These are phyloP conservation scores for Saussurea involucrata DNA, from an alignment of 129 eudicot species.

Conservation along the genomic window DNA sequence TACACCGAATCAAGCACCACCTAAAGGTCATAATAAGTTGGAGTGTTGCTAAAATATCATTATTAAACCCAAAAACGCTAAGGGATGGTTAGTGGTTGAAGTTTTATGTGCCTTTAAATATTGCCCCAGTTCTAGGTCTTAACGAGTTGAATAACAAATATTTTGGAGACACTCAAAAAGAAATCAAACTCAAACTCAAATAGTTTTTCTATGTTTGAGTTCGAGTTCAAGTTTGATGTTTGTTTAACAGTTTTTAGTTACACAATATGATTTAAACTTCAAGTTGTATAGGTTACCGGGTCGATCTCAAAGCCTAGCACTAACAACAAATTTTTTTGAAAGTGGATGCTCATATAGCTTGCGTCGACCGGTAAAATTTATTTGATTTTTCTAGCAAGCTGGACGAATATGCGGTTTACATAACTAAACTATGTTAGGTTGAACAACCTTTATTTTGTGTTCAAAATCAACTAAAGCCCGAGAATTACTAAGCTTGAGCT, in stretches of 20 bases:
- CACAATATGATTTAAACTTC: not conserved
- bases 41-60: not conserved
- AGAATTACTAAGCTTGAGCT: no score
- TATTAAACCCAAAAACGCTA: not conserved
- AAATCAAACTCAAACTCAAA: not conserved
- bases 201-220: not conserved
- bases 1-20: not conserved
- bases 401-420: no score
- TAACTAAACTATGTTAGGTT: no score
- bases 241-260: not conserved
- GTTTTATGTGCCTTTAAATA: not conserved
- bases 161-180: no score
- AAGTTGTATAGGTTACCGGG: not conserved
- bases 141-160: no score
- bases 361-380: no score
- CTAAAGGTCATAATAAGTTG: no score
- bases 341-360: not conserved
- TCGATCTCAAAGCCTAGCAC: not conserved
- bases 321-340: not conserved
- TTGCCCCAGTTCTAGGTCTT: no score
- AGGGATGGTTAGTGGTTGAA: not conserved
- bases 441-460: no score
- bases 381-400: no score
- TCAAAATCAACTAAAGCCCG: not conserved
- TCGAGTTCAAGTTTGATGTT: not conserved